Conservation (phyloP, 495 filamentous ascomycete species). For the Mytilinidion resinicola region DNA sequence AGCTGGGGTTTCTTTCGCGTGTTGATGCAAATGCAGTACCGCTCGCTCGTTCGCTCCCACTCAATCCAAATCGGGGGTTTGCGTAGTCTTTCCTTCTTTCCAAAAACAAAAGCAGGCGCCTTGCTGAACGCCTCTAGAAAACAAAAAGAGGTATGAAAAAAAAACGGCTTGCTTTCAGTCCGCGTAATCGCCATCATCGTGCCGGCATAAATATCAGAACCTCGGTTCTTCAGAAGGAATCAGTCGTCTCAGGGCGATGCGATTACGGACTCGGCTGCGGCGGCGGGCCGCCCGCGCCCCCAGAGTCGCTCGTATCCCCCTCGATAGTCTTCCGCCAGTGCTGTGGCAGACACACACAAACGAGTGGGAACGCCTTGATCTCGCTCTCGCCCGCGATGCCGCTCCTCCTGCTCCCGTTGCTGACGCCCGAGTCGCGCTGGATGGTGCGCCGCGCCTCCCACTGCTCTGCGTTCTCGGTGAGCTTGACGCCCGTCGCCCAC, state of each 20-base stretch:
- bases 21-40: too few species aligned
- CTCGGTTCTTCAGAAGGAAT: not conserved
- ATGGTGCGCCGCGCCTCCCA: slow-evolving; percentile 69
- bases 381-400: slow-evolving; percentile 65
- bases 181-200: slow-evolving; percentile 3
- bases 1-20: too few species aligned
- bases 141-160: not conserved
- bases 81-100: too few species aligned
- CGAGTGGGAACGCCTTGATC: slow-evolving; percentile 96
- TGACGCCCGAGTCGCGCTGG: slow-evolving; percentile 90
- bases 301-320: slow-evolving; percentile 49
- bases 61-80: too few species aligned
- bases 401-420: slow-evolving; percentile 63
- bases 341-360: slow-evolving; percentile 94
- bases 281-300: slow-evolving; percentile 19
- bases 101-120: not conserved
- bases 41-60: too few species aligned
- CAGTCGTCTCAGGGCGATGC: not conserved
- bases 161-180: not conserved
- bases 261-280: slow-evolving; percentile 20
- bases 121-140: not conserved
- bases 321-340: slow-evolving; percentile 98
- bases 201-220: not conserved
- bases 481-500: slow-evolving; percentile 89
- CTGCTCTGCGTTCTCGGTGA: slow-evolving; percentile 80